A percentile compares a stretch with the other conserved stretches of the same genome.
These are phyloP conservation scores for Moniliella sp. DNA, from an alignment of 1,284 basidiomycete genomes.

Conservation along the genomic window DNA sequence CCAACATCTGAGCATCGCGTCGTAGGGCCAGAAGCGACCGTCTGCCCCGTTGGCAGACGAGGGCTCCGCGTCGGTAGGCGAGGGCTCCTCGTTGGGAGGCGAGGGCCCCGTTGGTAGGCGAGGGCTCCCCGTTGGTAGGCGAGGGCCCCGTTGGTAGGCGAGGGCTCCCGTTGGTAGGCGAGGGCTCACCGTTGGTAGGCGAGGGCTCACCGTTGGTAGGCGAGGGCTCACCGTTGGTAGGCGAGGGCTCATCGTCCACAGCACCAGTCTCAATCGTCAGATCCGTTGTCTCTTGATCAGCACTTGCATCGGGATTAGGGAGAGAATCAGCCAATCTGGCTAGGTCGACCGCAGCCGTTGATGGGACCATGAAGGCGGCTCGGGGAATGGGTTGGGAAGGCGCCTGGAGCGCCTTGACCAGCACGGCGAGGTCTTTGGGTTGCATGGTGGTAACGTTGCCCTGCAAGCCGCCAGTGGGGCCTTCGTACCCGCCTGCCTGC, in stretches of 20 bases:
- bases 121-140: too few relatives aligned
- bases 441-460: constrained; percentile 46
- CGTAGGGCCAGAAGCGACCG: constrained; percentile 36
- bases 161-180: neutral
- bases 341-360: neutral
- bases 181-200: too few relatives aligned
- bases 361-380: constrained; percentile 33
- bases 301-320: neutral
- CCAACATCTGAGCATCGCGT: constrained; percentile 39
- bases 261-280: too few relatives aligned
- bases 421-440: constrained; percentile 46
- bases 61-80: too few relatives aligned
- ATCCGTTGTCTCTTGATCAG: neutral
- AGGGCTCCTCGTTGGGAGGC: too few relatives aligned
- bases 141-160: neutral
- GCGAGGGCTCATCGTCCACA: neutral
- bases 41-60: too few relatives aligned
- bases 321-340: neutral
- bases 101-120: neutral
- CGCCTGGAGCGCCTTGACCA: constrained; percentile 39
- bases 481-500: constrained; percentile 72
- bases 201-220: too few relatives aligned
- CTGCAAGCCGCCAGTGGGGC: constrained; percentile 37
- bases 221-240: neutral
- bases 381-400: constrained; percentile 37